phyloP scores from a whole-genome alignment of 2,329 filamentous ascomycete species.

The Talaromyces marneffei region DNA sequence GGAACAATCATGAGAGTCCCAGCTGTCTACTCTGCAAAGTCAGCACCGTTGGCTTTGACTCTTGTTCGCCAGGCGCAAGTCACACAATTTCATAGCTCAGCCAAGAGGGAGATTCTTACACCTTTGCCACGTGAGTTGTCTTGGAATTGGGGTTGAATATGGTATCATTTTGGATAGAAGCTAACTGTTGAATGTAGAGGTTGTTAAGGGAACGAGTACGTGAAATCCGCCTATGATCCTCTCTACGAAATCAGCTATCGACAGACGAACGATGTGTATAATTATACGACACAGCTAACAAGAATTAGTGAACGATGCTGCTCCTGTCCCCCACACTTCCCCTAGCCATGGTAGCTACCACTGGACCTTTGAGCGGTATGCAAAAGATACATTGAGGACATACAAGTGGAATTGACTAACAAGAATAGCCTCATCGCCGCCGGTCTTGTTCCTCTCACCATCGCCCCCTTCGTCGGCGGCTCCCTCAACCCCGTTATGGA shows the following conservation, averaged over 20 bases:
- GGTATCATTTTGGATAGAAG: neutral
- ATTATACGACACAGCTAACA: neutral
- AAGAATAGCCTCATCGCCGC: slow-evolving; percentile 62
- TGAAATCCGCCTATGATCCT: slow-evolving; percentile 7
- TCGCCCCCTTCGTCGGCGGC: slow-evolving; percentile 87
- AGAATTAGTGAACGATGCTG: slow-evolving; percentile 74
- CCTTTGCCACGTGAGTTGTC: slow-evolving; percentile 70
- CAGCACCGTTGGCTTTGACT: slow-evolving; percentile 17
- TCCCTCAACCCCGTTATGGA: slow-evolving; percentile 85
- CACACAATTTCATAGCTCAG: slow-evolving; percentile 81
- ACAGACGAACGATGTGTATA: neutral
- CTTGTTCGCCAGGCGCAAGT: slow-evolving; percentile 38
- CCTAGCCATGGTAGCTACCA: slow-evolving; percentile 92
- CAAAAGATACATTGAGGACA: neutral
- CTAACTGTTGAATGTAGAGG: slow-evolving; percentile 48
- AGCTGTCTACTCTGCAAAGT: slow-evolving; percentile 20
- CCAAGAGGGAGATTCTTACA: slow-evolving; percentile 69
- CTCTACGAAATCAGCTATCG: neutral
- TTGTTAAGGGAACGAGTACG: slow-evolving; percentile 68
- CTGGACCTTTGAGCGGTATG: slow-evolving; percentile 84
- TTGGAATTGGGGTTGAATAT: neutral
- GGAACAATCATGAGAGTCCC: slow-evolving; percentile 31
- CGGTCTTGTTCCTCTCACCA: slow-evolving; percentile 75
- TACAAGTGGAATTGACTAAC: neutral
- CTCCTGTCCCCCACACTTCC: slow-evolving; percentile 62